phyloP scores from a whole-genome alignment of 306 rosid species.

The Quercus agrifolia region DNA sequence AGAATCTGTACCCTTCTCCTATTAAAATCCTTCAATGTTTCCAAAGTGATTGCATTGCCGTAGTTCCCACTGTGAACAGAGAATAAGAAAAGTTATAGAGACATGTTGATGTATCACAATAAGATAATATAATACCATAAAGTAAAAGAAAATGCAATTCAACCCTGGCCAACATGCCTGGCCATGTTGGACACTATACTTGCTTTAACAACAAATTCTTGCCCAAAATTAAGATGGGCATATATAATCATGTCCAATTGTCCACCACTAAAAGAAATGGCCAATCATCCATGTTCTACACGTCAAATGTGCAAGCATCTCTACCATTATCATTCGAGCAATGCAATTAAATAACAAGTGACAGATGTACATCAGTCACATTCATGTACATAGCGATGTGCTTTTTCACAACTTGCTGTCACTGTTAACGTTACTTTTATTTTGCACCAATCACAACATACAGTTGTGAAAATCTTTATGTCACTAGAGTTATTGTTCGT shows the following conservation, averaged over 20 bases:
- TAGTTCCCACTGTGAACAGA: conserved; percentile 60
- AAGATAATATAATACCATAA: conserved; percentile 14
- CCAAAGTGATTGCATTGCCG: conserved; percentile 58
- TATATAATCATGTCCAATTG: background rate
- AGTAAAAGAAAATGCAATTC: conserved; percentile 10
- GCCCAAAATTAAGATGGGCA: background rate
- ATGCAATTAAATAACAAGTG: background rate
- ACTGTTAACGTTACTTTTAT: too few relatives aligned
- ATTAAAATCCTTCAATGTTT: conserved; percentile 69
- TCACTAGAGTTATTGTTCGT: too few relatives aligned
- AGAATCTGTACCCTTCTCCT: conserved; percentile 78
- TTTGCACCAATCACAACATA: too few relatives aligned
- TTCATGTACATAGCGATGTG: too few relatives aligned
- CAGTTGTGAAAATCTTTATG: too few relatives aligned
- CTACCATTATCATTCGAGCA: background rate
- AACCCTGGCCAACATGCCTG: background rate
- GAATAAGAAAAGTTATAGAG: background rate
- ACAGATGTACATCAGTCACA: background rate
- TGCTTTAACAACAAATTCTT: background rate
- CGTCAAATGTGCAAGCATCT: background rate
- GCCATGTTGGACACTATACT: background rate
- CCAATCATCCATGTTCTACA: background rate
- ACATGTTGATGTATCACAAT: background rate
- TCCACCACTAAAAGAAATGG: background rate
- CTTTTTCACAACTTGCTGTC: too few relatives aligned